Evolutionary conservation across 169 alveolate species (phyloP).

Genomic region (Cystoisospora suis): DNA sequence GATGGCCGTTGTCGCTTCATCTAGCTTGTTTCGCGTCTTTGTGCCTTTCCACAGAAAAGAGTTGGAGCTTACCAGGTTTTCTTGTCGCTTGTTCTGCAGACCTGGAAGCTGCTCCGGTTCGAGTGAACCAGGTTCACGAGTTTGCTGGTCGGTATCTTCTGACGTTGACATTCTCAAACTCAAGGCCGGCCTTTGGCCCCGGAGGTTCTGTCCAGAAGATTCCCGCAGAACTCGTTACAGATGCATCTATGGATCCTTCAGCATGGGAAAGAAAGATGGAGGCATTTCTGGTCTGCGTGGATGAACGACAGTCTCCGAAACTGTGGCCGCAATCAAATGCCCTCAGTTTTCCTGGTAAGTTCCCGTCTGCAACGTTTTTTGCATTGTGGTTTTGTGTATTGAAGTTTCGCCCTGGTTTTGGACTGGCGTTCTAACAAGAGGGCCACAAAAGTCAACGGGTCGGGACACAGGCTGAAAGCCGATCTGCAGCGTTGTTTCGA

Average conservation of each 20-base stretch:
- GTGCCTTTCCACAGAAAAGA: no score
- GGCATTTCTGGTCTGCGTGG: not conserved
- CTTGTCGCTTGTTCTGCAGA: no score
- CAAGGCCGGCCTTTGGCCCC: not conserved
- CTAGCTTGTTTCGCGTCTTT: no score
- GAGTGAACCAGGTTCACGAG: not conserved
- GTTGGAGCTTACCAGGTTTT: no score
- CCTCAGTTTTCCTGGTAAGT: not conserved
- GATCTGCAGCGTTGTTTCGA: no score
- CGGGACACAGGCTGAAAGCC: no score
- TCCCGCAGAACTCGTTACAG: not conserved
- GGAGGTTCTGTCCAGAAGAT: not conserved
- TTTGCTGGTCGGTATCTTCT: conserved; percentile 14
- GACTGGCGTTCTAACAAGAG: no score
- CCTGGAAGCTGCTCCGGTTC: not conserved
- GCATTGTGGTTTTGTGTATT: no score
- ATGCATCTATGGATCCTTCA: conserved; percentile 9
- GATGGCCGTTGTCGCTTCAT: no score
- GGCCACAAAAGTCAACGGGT: no score
- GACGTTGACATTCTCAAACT: not conserved
- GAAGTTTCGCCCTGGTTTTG: no score
- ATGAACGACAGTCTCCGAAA: not conserved
- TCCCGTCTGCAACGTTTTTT: no score
- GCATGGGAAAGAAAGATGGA: not conserved
- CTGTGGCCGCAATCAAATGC: not conserved